Evolutionary conservation across 1,284 basidiomycete species (phyloP).

Genomic region (Moesziomyces sp.): DNA sequence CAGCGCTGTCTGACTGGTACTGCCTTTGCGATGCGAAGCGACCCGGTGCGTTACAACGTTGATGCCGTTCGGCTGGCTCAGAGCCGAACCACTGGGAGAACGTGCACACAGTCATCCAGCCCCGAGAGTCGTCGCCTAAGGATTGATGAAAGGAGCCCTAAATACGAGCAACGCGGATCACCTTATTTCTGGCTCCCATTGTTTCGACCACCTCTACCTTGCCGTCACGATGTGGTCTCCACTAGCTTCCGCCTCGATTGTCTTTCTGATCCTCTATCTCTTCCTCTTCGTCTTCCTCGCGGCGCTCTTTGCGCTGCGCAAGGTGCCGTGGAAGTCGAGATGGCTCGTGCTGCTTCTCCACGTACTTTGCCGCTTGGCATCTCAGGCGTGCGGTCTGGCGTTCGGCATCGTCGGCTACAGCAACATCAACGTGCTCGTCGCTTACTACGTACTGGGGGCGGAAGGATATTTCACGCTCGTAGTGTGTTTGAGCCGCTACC

Average conservation of each 20-base stretch:
- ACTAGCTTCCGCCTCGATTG: conserved; percentile 27
- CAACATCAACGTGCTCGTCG: conserved; percentile 35
- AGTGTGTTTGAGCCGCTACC: conserved; percentile 37
- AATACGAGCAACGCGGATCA: background rate
- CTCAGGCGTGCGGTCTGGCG: conserved; percentile 39
- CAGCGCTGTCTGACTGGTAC: too few species aligned
- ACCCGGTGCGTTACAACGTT: too few species aligned
- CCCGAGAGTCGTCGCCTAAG: too few species aligned
- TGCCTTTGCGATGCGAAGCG: too few species aligned
- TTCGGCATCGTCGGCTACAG: conserved; percentile 37
- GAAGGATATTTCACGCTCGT: conserved; percentile 56
- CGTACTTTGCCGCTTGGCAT: conserved; percentile 38
- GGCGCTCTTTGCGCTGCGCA: conserved; percentile 4
- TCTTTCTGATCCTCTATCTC: conserved; percentile 36
- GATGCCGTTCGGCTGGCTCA: background rate
- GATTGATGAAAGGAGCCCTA: too few species aligned
- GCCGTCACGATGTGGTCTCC: conserved; percentile 19
- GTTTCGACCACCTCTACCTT: background rate
- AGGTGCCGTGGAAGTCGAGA: conserved; percentile 13
- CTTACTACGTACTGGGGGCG: conserved; percentile 48
- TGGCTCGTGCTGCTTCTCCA: conserved; percentile 45
- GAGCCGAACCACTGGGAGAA: too few species aligned
- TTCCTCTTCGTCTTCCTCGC: conserved; percentile 10
- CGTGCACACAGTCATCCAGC: too few species aligned
- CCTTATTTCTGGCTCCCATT: too few species aligned